These are phyloP conservation scores for Stephania yunnanensis DNA, from an alignment of 164 flowering plant genomes.

Conservation along the genomic window DNA sequence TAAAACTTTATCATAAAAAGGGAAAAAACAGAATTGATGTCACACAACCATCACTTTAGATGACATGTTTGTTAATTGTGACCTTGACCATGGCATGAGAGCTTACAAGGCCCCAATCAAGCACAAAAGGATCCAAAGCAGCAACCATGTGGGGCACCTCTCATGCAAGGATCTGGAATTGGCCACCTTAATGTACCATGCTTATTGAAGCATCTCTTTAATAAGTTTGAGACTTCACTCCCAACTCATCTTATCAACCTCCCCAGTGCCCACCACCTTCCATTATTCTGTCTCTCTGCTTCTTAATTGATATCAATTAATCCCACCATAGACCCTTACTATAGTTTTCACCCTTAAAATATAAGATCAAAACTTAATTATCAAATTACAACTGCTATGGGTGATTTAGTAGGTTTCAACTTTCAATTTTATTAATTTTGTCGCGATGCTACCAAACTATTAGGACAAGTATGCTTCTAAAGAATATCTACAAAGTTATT, in stretches of 20 bases:
- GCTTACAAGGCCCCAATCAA: background rate
- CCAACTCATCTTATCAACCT: background rate
- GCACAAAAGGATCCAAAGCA: background rate
- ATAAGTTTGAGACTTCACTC: background rate
- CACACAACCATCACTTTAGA: background rate
- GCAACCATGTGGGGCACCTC: background rate
- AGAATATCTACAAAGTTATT: no score
- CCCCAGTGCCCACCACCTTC: no score
- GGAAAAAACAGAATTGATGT: background rate
- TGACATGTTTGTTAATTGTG: background rate
- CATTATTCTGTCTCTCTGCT: no score
- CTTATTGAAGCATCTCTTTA: background rate
- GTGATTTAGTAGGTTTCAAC: no score
- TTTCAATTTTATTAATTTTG: no score
- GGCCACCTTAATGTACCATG: background rate
- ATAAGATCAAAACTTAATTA: no score
- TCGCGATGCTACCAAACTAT: no score
- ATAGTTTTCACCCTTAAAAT: no score
- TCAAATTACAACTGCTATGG: no score
- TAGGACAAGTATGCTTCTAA: no score
- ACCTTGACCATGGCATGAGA: background rate
- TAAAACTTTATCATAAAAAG: background rate
- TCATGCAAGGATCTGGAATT: background rate
- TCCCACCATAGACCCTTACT: no score
- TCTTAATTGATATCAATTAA: no score